Conservation (phyloP, 441 rosid species). For the Theobroma grandiflorum region DNA sequence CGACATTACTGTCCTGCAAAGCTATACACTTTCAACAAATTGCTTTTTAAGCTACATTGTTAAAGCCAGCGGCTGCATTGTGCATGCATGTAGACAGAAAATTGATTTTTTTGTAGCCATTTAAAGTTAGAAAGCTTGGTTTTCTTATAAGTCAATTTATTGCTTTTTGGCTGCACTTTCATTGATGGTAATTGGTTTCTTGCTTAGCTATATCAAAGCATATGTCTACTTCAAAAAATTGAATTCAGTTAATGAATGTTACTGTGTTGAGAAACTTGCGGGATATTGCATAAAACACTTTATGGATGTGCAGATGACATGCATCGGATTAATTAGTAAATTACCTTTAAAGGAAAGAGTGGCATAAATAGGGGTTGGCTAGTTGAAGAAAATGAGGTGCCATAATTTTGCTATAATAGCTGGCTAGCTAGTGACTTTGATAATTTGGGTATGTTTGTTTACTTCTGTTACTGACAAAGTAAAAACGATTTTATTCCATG, state of each 20-base stretch:
- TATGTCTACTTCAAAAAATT: not conserved
- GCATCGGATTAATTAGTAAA: not conserved
- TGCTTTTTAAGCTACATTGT: not conserved
- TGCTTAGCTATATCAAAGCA: not conserved
- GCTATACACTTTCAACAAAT: not conserved
- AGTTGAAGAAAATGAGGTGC: not conserved
- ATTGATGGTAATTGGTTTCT: not conserved
- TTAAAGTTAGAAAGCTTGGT: not conserved
- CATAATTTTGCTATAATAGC: not conserved
- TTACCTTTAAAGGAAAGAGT: not conserved
- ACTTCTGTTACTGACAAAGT: too few species aligned
- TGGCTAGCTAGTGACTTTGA: not conserved
- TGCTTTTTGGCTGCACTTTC: not conserved
- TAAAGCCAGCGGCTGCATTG: slow-evolving; percentile 4
- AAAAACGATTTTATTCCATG: too few species aligned
- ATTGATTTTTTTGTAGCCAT: not conserved
- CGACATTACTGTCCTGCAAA: not conserved
- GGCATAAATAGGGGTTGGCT: not conserved
- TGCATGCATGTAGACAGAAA: slow-evolving; percentile 12
- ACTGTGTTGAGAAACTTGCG: not conserved
- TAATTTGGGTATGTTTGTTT: not conserved
- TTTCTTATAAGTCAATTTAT: not conserved
- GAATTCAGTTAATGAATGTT: not conserved
- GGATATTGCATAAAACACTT: not conserved
- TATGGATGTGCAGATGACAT: not conserved